Evolutionary conservation across 371 early-diverging fungal genomes (phyloP).

Genomic region (Circinella minor): DNA sequence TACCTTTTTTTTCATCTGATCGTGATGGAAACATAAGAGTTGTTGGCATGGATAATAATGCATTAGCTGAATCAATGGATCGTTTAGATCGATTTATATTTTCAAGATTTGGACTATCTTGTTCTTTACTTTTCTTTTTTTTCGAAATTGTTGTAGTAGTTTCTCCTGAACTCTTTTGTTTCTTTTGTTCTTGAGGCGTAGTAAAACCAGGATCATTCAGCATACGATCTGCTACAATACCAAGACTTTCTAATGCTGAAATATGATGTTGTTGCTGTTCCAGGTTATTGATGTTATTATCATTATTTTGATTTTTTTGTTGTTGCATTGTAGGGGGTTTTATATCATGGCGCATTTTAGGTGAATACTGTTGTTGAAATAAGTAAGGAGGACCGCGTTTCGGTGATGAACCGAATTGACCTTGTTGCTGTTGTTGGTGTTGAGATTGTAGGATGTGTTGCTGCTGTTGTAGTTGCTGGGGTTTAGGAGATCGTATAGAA

Average conservation of each 20-base stretch:
- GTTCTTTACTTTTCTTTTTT: not conserved
- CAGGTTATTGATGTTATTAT: not conserved
- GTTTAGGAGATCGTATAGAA: constrained; percentile 19
- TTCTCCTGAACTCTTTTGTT: not conserved
- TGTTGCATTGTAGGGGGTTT: constrained; percentile 12
- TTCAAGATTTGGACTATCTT: constrained; percentile 12
- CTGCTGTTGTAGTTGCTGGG: constrained; percentile 17
- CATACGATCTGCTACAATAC: constrained; percentile 43
- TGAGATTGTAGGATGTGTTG: not conserved
- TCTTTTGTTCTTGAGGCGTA: constrained; percentile 13
- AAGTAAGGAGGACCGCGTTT: constrained; percentile 44
- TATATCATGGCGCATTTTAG: constrained; percentile 32
- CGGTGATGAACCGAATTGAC: constrained; percentile 8
- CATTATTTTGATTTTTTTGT: not conserved
- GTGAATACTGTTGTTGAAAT: constrained; percentile 54
- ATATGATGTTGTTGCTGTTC: constrained; percentile 11
- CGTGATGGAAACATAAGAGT: constrained; percentile 21
- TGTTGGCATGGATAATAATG: constrained; percentile 46
- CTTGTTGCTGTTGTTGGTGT: constrained; percentile 19
- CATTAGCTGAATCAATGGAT: constrained; percentile 55
- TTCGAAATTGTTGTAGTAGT: not conserved
- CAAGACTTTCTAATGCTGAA: constrained; percentile 35
- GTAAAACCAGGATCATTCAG: constrained; percentile 33
- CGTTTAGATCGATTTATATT: constrained; percentile 39
- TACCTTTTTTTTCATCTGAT: constrained; percentile 18